phyloP scores from a whole-genome alignment of 2,329 filamentous ascomycete species.

The Juglanconis juglandina region DNA sequence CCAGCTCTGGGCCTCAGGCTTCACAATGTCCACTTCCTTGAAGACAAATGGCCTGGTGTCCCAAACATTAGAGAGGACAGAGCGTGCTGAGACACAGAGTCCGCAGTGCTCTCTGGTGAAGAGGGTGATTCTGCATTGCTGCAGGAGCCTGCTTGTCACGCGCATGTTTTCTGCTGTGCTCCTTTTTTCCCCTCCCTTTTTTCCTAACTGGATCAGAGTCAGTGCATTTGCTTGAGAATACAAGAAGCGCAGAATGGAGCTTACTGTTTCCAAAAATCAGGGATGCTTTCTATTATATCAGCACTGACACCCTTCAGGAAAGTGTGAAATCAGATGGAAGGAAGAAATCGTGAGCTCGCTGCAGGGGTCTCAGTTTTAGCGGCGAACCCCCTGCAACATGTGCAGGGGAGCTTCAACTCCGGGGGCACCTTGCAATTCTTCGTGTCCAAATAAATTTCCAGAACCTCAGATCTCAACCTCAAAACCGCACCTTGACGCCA shows the following conservation, averaged over 20 bases:
- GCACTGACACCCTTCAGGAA: too few species aligned
- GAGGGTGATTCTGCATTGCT: slow-evolving; percentile 64
- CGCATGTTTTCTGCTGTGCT: slow-evolving; percentile 41
- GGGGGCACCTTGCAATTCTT: background rate
- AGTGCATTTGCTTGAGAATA: background rate
- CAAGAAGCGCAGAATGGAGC: background rate
- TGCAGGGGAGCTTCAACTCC: slow-evolving; percentile 15
- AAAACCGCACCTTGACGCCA: background rate
- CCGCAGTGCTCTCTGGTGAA: slow-evolving; percentile 72
- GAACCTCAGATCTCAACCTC: background rate
- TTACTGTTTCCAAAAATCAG: background rate
- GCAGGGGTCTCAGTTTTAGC: slow-evolving; percentile 9
- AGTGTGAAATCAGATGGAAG: too few species aligned
- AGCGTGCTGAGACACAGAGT: slow-evolving; percentile 66
- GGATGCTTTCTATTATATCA: background rate
- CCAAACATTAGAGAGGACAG: slow-evolving; percentile 66
- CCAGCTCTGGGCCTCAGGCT: slow-evolving; percentile 61
- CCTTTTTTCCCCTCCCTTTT: too few species aligned
- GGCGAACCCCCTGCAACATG: background rate
- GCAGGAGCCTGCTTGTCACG: slow-evolving; percentile 46
- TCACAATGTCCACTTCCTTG: slow-evolving; percentile 67
- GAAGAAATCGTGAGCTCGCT: background rate
- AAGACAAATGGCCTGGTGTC: slow-evolving; percentile 65
- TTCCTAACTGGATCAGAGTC: too few species aligned
- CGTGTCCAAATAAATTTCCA: slow-evolving; percentile 10